phyloP scores from a whole-genome alignment of 371 early-diverging fungal species.

The Zopfochytrium polystomum region DNA sequence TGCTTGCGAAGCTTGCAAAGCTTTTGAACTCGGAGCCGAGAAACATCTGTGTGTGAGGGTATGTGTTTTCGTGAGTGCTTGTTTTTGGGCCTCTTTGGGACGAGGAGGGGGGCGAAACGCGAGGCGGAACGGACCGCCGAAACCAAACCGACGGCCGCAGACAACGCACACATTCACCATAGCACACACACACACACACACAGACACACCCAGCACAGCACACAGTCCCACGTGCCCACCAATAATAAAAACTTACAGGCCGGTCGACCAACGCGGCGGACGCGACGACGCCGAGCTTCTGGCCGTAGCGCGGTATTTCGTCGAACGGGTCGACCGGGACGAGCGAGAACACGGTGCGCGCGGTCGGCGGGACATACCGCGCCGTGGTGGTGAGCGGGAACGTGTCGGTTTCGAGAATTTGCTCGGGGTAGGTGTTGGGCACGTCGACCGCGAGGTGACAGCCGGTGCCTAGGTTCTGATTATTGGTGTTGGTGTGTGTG shows the following conservation, averaged over 20 bases:
- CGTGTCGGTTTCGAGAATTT: constrained; percentile 13
- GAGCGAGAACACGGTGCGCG: constrained; percentile 19
- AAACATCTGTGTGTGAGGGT: constrained; percentile 32
- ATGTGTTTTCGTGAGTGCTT: too few species aligned
- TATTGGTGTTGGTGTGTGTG: not conserved
- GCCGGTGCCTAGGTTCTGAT: constrained; percentile 21
- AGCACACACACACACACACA: not conserved
- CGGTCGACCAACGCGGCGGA: constrained; percentile 22
- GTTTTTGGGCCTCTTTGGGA: too few species aligned
- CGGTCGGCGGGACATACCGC: not conserved
- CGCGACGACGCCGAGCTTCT: constrained; percentile 24
- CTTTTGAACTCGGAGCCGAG: constrained; percentile 30
- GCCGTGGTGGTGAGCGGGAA: constrained; percentile 24
- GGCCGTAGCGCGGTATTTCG: constrained; percentile 21
- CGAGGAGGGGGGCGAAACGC: too few species aligned
- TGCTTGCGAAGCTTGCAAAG: constrained; percentile 19
- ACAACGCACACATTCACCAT: not conserved
- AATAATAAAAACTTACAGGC: constrained; percentile 29
- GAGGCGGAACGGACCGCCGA: too few species aligned
- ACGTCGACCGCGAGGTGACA: constrained; percentile 28
- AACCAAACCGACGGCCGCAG: not conserved
- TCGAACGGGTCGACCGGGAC: constrained; percentile 21
- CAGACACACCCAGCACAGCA: not conserved
- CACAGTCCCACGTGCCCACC: too few species aligned
- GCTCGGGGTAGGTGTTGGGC: constrained; percentile 25